Evolutionary conservation across 2,329 filamentous ascomycete genomes (phyloP).

Genomic region (Gnomoniopsis sp.): DNA sequence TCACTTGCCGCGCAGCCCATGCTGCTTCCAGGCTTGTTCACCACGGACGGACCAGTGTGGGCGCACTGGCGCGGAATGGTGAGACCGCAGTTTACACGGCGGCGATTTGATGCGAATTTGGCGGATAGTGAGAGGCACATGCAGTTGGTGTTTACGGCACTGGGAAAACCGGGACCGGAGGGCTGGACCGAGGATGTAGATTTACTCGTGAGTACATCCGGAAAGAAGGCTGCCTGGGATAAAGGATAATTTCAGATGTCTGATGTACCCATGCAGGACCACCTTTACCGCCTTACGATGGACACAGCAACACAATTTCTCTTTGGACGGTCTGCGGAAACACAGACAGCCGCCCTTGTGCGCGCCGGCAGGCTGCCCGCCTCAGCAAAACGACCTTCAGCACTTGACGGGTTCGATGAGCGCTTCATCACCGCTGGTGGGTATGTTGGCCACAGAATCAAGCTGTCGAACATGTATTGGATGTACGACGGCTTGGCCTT

Average conservation of each 20-base stretch:
- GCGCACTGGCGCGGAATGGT: neutral
- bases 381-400: neutral
- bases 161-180: neutral
- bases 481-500: conserved; percentile 53
- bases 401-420: conserved; percentile 24
- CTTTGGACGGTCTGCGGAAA: conserved; percentile 42
- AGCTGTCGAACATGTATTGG: conserved; percentile 41
- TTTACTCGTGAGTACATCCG: neutral
- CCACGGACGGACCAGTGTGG: neutral
- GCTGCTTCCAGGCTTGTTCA: neutral
- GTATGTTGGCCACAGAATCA: conserved; percentile 51
- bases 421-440: conserved; percentile 28
- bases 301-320: conserved; percentile 54
- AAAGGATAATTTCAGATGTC: neutral
- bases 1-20: neutral
- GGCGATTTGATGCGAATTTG: neutral
- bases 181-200: neutral
- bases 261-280: neutral
- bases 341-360: conserved; percentile 28
- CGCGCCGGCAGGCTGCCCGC: conserved; percentile 27
- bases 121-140: neutral
- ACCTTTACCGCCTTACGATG: conserved; percentile 44
- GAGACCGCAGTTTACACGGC: neutral
- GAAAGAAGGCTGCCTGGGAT: neutral
- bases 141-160: neutral